Base-by-base conservation (phyloP, 1,139 yeast species). In the Lodderomyces beijingensis region DNA sequence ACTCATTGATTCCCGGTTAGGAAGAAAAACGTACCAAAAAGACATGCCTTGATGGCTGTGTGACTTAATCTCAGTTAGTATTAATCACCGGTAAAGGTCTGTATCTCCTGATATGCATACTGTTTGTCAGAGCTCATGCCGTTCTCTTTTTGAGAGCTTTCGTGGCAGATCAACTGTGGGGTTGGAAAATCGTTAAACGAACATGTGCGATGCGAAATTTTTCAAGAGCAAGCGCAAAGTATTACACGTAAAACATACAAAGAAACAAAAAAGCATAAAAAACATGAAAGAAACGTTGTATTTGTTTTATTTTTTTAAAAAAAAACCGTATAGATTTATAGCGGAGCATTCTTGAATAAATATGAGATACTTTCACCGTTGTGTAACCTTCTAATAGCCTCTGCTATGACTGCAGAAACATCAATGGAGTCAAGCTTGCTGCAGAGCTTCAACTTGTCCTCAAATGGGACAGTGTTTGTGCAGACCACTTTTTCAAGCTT, bases 291-390 rank as follows among this genome's bases (percentile, higher is more conserved):
- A 9, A 25, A 13, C 10, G n/a, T 19, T 19, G 22, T 9, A 9
- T 19, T 19, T 25, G 14, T 19, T 28, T 19, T 19, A 9, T 19
- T 9, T n/a, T n/a, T n/a, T n/a, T n/a, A n/a, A n/a, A n/a, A n/a
- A n/a, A n/a, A n/a, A n/a, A n/a, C n/a, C n/a, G n/a, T n/a, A n/a
- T n/a, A n/a, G n/a, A n/a, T n/a, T 25, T 38, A 43, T 32, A 43
- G 41, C n/a, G 44, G 44, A 13, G 69, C 72, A 43, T 74, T 68
- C 45, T 68, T 72, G 51, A 83, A 83, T 50, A 83, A 65, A 51
- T 82, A 83, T 3, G 88, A 79, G 32, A 83, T 79, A 52, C 88
- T 79, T 57, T 83, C 93, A 54, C 93, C 93, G 48, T 83, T 81
- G 50, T 83, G 94, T 46, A 82, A 67, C 59, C 94, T 74, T 62